Evolutionary conservation across 176 grass and related monocot species (phyloP).

Genomic region (Triticum monococcum): DNA sequence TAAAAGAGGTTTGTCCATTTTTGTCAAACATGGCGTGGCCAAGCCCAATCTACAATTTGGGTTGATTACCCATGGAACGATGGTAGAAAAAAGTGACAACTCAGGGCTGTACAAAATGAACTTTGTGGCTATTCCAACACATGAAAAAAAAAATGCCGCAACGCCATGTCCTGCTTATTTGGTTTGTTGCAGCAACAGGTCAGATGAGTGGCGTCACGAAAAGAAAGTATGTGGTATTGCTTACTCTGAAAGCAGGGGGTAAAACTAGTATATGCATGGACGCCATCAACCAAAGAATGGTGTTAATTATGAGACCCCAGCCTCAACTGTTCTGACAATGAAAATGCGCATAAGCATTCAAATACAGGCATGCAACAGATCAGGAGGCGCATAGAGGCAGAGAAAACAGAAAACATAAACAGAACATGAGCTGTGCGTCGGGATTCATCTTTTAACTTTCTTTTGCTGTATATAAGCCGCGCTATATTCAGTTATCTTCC

Average conservation of each 20-base stretch:
- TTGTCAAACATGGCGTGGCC: not conserved
- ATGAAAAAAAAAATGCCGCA: not conserved
- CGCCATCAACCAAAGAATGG: conserved; percentile 38
- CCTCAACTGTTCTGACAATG: conserved; percentile 39
- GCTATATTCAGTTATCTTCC: conserved; percentile 26
- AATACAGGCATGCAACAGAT: conserved; percentile 21
- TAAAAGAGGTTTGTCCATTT: not conserved
- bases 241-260: too few relatives aligned
- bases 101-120: too few relatives aligned
- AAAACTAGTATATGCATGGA: not conserved
- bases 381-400: conserved; percentile 22
- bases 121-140: not conserved
- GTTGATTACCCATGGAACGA: not conserved
- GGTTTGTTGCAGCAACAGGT: not conserved
- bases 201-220: not conserved
- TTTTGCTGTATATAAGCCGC: conserved; percentile 25
- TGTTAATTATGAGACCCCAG: conserved; percentile 23
- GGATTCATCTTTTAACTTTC: conserved; percentile 11
- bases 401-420: conserved; percentile 19
- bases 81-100: not conserved
- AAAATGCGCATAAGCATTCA: conserved; percentile 5
- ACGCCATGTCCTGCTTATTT: not conserved
- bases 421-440: conserved; percentile 3
- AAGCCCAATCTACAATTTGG: not conserved
- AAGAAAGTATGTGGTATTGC: not conserved